phyloP scores from a whole-genome alignment of 345 rosid genomes.

The Brassica napus region Da-Ae NC_063446.1:6483001-6483500 shows the following conservation, averaged over 20 bases:
- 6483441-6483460: constrained; percentile 86
- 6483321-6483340: constrained; percentile 81
- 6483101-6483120: constrained; percentile 49
- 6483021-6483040: constrained; percentile 56
- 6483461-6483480: constrained; percentile 29
- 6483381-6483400: constrained; percentile 53
- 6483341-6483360: constrained; percentile 66
- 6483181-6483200: constrained; percentile 63
- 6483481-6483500: constrained; percentile 21
- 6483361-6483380: constrained; percentile 55
- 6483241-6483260: constrained; percentile 67
- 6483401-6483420: constrained; percentile 59
- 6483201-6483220: constrained; percentile 84
- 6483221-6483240: constrained; percentile 82
- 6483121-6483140: constrained; percentile 73
- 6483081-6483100: constrained; percentile 42
- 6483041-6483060: constrained; percentile 55
- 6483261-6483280: constrained; percentile 61
- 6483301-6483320: constrained; percentile 43
- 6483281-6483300: constrained; percentile 51
- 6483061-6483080: constrained; percentile 55
- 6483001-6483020: constrained; percentile 68
- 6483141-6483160: constrained; percentile 85
- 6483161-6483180: constrained; percentile 82
- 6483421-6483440: constrained; percentile 76